phyloP scores from a whole-genome alignment of 2,329 filamentous ascomycete species.

The Arthrinium phaeospermum region DNA sequence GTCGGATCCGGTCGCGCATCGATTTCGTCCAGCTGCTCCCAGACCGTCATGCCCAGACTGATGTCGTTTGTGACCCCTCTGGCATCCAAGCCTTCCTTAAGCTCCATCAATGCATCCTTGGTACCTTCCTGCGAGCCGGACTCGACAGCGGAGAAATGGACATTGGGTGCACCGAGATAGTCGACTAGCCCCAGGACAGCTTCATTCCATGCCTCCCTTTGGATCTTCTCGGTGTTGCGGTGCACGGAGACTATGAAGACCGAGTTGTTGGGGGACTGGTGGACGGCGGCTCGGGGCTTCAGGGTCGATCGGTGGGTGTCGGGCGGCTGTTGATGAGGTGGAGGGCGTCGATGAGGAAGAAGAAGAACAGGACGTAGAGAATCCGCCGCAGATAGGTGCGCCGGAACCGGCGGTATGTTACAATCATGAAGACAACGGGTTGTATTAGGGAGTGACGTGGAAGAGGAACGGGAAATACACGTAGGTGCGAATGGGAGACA shows the following conservation, averaged over 20 bases:
- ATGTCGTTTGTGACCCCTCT: conserved; percentile 60
- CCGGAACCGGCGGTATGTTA: conserved; percentile 42
- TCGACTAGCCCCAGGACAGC: conserved; percentile 62
- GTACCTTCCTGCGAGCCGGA: conserved; percentile 72
- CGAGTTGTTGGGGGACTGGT: conserved; percentile 34
- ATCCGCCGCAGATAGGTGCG: conserved; percentile 42
- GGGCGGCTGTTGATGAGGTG: conserved; percentile 37
- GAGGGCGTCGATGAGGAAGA: conserved; percentile 44
- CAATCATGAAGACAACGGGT: conserved; percentile 37
- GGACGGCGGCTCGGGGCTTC: conserved; percentile 28
- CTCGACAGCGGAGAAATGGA: conserved; percentile 70
- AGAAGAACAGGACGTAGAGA: conserved; percentile 37
- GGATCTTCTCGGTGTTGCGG: conserved; percentile 67
- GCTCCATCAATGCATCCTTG: conserved; percentile 63
- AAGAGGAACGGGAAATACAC: background rate
- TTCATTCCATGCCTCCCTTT: conserved; percentile 64
- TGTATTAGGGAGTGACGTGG: conserved; percentile 4
- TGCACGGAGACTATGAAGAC: conserved; percentile 72
- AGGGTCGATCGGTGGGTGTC: conserved; percentile 36
- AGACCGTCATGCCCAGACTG: conserved; percentile 58
- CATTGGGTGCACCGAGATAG: conserved; percentile 64
- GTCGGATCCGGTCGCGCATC: conserved; percentile 42
- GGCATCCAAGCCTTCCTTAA: conserved; percentile 59
- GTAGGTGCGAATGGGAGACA: background rate
- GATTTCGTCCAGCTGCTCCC: conserved; percentile 63